phyloP scores from a whole-genome alignment of 2,329 filamentous ascomycete species.

The Ophiocordyceps australis region DNA sequence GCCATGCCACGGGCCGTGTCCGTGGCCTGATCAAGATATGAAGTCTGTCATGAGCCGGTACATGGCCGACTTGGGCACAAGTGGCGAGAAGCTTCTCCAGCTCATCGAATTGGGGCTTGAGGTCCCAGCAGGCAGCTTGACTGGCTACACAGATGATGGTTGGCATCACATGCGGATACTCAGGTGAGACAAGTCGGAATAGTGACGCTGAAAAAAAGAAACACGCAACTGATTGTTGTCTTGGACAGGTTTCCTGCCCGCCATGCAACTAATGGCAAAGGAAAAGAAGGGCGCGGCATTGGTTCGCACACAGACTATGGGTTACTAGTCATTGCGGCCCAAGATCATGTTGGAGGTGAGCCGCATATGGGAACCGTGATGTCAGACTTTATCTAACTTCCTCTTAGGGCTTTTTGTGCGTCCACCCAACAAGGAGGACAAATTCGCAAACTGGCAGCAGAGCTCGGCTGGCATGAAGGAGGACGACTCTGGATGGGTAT shows the following conservation, averaged over 20 bases:
- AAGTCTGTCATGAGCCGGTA: constrained; percentile 19
- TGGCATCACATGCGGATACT: constrained; percentile 32
- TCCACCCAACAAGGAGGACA: constrained; percentile 19
- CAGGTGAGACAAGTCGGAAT: constrained; percentile 18
- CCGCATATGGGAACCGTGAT: neutral
- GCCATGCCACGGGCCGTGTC: constrained; percentile 30
- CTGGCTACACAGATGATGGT: constrained; percentile 22
- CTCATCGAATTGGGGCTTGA: constrained; percentile 25
- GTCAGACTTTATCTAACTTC: neutral
- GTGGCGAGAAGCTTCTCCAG: constrained; percentile 24
- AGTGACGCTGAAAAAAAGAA: too few relatives aligned
- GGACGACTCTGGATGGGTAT: constrained; percentile 26
- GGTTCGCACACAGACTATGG: constrained; percentile 34
- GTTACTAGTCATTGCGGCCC: constrained; percentile 28
- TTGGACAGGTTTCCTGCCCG: constrained; percentile 11
- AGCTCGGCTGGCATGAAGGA: constrained; percentile 24
- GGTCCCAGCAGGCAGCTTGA: constrained; percentile 19
- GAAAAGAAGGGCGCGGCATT: constrained; percentile 28
- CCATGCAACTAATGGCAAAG: constrained; percentile 24
- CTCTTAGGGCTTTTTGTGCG: constrained; percentile 22
- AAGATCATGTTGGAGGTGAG: constrained; percentile 28
- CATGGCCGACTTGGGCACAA: constrained; percentile 19
- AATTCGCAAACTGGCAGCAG: constrained; percentile 24
- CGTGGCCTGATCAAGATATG: constrained; percentile 25
- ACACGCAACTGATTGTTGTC: too few relatives aligned